Evolutionary conservation across 768 basidiomycete species (phyloP), one percentile per base, ranked within the genome.

Genomic region (Porphyrellus cyaneotinctus): DNA sequence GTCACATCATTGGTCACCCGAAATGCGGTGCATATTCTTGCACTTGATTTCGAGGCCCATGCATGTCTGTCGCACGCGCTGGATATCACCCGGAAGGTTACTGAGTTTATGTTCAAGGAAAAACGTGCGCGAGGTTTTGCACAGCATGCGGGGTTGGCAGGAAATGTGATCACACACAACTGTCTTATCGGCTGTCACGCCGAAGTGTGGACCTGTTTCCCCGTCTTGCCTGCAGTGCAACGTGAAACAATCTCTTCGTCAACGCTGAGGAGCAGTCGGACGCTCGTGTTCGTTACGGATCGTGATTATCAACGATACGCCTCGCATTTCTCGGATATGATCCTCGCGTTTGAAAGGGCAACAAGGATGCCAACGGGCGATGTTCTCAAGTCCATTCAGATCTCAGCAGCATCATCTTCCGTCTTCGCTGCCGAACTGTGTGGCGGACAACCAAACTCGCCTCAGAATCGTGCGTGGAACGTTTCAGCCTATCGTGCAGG

Each of bases 1-100:
- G 49, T 79, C 14, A 82, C 81, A 0, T 82, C 83, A 0, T 52
- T 85, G 23, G 67, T 70, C 36, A 72, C 59, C 39, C 70, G 77
- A 44, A 64, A 62, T 6, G 70, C 68, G 36, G 71, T 78, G 6
- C 76, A 83, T 58, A 47, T 81, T 14, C 28, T 83, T 3, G 57
- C 58, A 9, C 62, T 83, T 6, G 72, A 80, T 49, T 52, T 64
- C 8, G 28, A 60, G 6, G 28, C 61, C 4, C 66, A 59, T 3
- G 51, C 56, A 17, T 75, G 74, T 43, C 59, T 59, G 18, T 85
- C 83, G 0, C 32, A 77, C 15, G 74, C 70, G 0, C 60, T 85
- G 38, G 71, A 77, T 30, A 82, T 38, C 37, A 38, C 47, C 18
- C 28, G 36, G 2, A 38, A 48, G 20, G 24, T 48, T 4, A 48